phyloP scores from a whole-genome alignment of 768 basidiomycete species.

The Dictyophora rubrovolvata region DNA sequence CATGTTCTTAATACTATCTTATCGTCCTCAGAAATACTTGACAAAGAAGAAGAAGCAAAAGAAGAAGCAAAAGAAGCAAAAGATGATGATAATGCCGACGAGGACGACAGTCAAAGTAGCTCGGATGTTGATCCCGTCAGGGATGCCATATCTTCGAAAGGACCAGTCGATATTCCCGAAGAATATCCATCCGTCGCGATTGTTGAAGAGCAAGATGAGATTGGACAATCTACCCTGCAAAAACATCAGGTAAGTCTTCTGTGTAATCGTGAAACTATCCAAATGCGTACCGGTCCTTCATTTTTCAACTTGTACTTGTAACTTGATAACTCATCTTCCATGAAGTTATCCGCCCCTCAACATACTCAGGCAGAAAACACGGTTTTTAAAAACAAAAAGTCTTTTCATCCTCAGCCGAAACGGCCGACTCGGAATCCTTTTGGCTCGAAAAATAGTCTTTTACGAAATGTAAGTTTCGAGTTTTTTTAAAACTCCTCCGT shows the following conservation, averaged over 20 bases:
- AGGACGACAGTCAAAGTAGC: conserved; percentile 13
- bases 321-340: not conserved
- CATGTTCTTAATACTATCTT: not conserved
- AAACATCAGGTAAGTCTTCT: not conserved
- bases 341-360: not conserved
- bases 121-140: conserved; percentile 20
- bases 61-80: conserved; percentile 21
- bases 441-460: conserved; percentile 52
- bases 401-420: conserved; percentile 31
- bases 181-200: not conserved
- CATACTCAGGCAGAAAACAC: not conserved
- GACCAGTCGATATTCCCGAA: conserved; percentile 7
- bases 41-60: conserved; percentile 14
- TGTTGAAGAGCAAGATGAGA: not conserved
- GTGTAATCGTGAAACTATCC: not conserved
- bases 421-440: conserved; percentile 54
- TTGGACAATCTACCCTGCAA: conserved; percentile 14
- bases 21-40: not conserved
- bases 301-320: not conserved
- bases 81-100: not conserved
- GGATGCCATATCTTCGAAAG: conserved; percentile 20
- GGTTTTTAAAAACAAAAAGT: conserved; percentile 14
- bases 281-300: too few relatives aligned
- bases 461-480: conserved; percentile 63
- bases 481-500: not conserved